These are phyloP conservation scores for Pyrenochaeta sp. DNA, from an alignment of 2,329 filamentous ascomycete species.

Conservation along the genomic window DNA sequence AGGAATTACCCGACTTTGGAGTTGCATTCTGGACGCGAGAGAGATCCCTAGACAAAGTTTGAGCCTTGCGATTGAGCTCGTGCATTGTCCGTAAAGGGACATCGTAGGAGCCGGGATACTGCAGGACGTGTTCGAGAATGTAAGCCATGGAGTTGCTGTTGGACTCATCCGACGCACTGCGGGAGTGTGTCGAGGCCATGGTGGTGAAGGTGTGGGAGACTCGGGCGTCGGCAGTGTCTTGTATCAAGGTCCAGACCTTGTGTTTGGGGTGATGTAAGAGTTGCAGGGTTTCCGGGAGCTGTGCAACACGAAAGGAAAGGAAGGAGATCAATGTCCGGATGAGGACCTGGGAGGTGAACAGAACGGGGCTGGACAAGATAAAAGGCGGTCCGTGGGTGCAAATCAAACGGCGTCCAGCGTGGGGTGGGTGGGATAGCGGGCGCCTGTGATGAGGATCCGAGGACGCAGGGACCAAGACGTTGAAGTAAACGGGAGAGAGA, in stretches of 20 bases:
- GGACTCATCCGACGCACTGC: conserved; percentile 47
- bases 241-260: conserved; percentile 9
- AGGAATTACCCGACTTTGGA: conserved; percentile 46
- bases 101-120: conserved; percentile 69
- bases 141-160: conserved; percentile 41
- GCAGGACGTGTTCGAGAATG: conserved; percentile 58
- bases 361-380: conserved; percentile 9
- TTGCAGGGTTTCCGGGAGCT: conserved; percentile 13
- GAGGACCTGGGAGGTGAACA: conserved; percentile 8
- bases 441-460: conserved; percentile 17
- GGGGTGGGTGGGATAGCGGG: conserved; percentile 26
- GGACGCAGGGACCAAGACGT: conserved; percentile 16
- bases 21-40: conserved; percentile 46
- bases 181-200: conserved; percentile 48
- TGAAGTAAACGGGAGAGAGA: too few relatives aligned
- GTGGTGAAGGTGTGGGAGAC: conserved; percentile 10
- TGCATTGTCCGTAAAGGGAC: conserved; percentile 74
- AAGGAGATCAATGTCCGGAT: conserved; percentile 4
- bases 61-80: conserved; percentile 66
- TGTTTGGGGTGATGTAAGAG: conserved; percentile 14
- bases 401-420: conserved; percentile 16
- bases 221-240: conserved; percentile 1
- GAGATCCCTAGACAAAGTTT: conserved; percentile 41
- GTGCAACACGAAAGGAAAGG: conserved; percentile 7
- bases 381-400: conserved; percentile 21